Base-by-base conservation (phyloP, 2,329 filamentous ascomycete genomes). In the Nothophoma quercina region DNA sequence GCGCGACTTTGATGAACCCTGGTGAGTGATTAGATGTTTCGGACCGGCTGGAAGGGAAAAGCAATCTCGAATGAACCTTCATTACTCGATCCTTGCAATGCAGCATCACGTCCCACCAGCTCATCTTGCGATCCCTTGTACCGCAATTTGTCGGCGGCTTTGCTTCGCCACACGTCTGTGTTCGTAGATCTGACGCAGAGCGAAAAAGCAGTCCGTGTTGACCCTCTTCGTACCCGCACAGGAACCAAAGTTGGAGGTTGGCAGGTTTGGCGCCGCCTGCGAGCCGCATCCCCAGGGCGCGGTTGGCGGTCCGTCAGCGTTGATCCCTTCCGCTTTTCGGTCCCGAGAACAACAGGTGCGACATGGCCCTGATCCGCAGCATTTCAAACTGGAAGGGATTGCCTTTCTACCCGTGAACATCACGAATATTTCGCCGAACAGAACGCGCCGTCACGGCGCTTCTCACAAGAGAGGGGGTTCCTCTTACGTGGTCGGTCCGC, bases 281-380 rank as follows among this genome's bases (percentile, higher is more conserved):
- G 59, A 62, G 62, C 62, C 63, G 62, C 53, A 44, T 42, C 45
- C 58, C 49, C 52, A 52, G 26, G 30, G 42, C 28, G 41, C 60
- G 56, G 56, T 56, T 51, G 52, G 39, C 33, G 40, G 51, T 48
- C 35, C 28, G 38, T 51, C 59, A 51, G 46, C 57, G 64, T 55
- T 52, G 60, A 72, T 72, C 65, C 51, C 57, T 69, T 63, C 65
- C 63, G 55, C 45, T 64, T 65, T 22, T 43, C 51, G 41, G 51
- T 55, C 34, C 63, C 59, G 55, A 44, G 39, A 33, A 38, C 4
- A 41, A 35, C 40, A 49, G 44, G 51, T 55, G 51, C 51, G 45
- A 49, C 44, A 49, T 36, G 29, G 40, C 44, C 39, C 40, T 45
- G 45, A 41, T 38, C 23, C 40, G 34, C 45, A 41, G 40, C 22